phyloP scores from a whole-genome alignment of 805 yeast species.

The Metschnikowia peoriensis region DNA sequence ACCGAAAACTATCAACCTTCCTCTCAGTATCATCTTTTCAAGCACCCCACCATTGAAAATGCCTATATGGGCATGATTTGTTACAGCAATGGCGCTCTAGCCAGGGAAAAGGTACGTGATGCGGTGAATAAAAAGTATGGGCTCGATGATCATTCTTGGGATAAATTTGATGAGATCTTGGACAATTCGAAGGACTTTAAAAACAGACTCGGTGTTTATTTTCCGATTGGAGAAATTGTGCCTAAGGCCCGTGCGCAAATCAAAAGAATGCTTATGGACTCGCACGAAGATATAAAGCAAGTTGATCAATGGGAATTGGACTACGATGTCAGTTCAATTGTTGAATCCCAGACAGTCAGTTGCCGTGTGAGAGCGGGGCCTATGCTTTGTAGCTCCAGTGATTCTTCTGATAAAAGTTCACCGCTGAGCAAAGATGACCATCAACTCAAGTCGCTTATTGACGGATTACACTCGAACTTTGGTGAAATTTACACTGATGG shows the following conservation, averaged over 20 bases:
- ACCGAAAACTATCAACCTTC: constrained; percentile 78
- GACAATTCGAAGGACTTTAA: constrained; percentile 36
- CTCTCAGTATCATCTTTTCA: constrained; percentile 78
- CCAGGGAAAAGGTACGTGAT: constrained; percentile 76
- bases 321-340: constrained; percentile 69
- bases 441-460: constrained; percentile 20
- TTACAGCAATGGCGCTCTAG: constrained; percentile 86
- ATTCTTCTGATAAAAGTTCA: constrained; percentile 1
- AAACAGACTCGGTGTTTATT: constrained; percentile 68
- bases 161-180: constrained; percentile 55
- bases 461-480: constrained; percentile 29
- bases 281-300: constrained; percentile 23
- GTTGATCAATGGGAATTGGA: constrained; percentile 46
- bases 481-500: constrained; percentile 52
- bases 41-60: constrained; percentile 75
- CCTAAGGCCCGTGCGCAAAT: constrained; percentile 74
- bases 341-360: constrained; percentile 84
- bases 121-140: constrained; percentile 48
- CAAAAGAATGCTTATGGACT: constrained; percentile 47
- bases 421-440: constrained; percentile 1
- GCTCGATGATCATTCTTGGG: constrained; percentile 49
- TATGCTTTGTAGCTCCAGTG: constrained; percentile 46
- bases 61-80: constrained; percentile 95
- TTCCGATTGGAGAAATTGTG: constrained; percentile 88
- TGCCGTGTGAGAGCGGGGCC: constrained; percentile 81